A percentile compares a stretch with the other conserved stretches of the same genome.
Evolutionary conservation across 1,139 yeast species (phyloP).

Genomic region (Geotrichum candidum): DNA sequence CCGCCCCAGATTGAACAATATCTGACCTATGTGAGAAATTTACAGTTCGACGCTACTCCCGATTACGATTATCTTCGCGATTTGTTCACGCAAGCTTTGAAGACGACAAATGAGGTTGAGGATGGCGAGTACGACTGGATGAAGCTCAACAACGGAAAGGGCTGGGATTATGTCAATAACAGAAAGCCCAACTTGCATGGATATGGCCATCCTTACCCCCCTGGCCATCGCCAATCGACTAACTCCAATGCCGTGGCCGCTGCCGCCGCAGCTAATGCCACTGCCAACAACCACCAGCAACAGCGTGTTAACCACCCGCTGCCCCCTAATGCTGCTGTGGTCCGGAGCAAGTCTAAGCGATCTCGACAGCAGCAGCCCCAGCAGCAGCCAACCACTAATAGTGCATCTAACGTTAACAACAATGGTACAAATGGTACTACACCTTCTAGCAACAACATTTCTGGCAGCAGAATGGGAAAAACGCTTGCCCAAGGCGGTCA

Average conservation of each 20-base stretch:
- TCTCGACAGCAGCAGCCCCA: slow-evolving; percentile 19
- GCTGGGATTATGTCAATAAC: slow-evolving; percentile 80
- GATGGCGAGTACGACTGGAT: slow-evolving; percentile 95
- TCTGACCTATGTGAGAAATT: slow-evolving; percentile 71
- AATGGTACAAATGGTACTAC: not conserved
- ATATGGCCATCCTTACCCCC: slow-evolving; percentile 67
- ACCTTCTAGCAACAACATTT: slow-evolving; percentile 1
- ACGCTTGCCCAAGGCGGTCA: slow-evolving; percentile 15
- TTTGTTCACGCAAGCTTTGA: slow-evolving; percentile 67
- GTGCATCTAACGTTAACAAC: not conserved
- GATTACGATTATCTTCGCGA: slow-evolving; percentile 79
- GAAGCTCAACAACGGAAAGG: slow-evolving; percentile 84
- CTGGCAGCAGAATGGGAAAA: slow-evolving; percentile 15
- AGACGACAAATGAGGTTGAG: slow-evolving; percentile 62
- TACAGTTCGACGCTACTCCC: slow-evolving; percentile 92
- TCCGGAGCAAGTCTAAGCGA: slow-evolving; percentile 32
- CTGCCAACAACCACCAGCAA: slow-evolving; percentile 4
- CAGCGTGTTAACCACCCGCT: slow-evolving; percentile 23
- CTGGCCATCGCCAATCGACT: slow-evolving; percentile 27
- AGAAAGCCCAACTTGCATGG: slow-evolving; percentile 90
- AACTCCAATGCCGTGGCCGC: not conserved
- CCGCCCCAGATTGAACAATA: slow-evolving; percentile 87
- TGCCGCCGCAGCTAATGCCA: not conserved
- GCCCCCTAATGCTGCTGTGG: slow-evolving; percentile 32
- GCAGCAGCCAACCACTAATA: slow-evolving; percentile 1